Evolutionary conservation across 495 filamentous ascomycete genomes (phyloP).

Genomic region (Hyphodiscus hymeniophilus): DNA sequence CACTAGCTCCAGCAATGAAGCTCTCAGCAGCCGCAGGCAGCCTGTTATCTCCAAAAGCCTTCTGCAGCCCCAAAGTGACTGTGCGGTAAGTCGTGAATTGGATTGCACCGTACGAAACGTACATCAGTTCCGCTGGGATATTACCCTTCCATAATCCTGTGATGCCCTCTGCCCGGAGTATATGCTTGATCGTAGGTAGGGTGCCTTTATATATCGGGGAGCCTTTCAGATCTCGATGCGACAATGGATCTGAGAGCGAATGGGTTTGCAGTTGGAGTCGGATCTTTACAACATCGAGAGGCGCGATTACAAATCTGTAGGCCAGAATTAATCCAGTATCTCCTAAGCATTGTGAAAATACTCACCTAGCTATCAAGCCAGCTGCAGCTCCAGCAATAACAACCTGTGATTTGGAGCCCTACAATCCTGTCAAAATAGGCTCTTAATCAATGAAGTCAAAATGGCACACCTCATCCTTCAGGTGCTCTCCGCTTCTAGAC

Average conservation of each 20-base stretch:
- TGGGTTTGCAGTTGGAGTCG: slow-evolving; percentile 86
- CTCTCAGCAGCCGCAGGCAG: slow-evolving; percentile 45
- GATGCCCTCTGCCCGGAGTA: slow-evolving; percentile 71
- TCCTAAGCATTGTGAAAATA: neutral
- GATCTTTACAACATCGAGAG: slow-evolving; percentile 94
- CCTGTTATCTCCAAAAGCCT: slow-evolving; percentile 22
- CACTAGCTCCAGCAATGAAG: slow-evolving; percentile 74
- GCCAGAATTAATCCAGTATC: slow-evolving; percentile 7
- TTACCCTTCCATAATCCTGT: slow-evolving; percentile 97
- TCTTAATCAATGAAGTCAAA: neutral
- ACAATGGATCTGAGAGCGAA: slow-evolving; percentile 58
- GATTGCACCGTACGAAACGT: slow-evolving; percentile 76
- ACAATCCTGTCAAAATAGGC: slow-evolving; percentile 7
- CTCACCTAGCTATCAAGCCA: slow-evolving; percentile 76
- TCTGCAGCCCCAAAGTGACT: slow-evolving; percentile 51
- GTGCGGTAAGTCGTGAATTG: slow-evolving; percentile 90
- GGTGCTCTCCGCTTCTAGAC: slow-evolving; percentile 64
- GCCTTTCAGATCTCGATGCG: slow-evolving; percentile 33
- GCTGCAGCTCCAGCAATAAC: slow-evolving; percentile 78
- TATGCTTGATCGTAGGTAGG: slow-evolving; percentile 63
- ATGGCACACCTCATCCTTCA: slow-evolving; percentile 76
- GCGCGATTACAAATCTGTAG: slow-evolving; percentile 75
- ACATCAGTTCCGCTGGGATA: slow-evolving; percentile 87
- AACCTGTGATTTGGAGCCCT: slow-evolving; percentile 79
- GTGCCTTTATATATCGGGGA: slow-evolving; percentile 76